phyloP scores from a whole-genome alignment of 306 rosid species.

The Rosa lucieae region DNA sequence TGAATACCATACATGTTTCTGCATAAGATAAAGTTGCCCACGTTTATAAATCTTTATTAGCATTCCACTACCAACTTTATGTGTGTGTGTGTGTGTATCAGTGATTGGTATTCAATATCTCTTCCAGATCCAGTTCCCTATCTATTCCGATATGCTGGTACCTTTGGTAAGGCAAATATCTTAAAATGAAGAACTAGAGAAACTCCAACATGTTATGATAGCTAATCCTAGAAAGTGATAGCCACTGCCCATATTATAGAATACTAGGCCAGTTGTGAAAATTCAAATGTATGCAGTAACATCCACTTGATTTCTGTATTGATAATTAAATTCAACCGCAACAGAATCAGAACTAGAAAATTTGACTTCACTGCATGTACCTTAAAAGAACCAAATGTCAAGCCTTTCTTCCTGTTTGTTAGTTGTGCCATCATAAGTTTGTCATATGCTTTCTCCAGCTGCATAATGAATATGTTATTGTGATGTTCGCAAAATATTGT shows the following conservation, averaged over 20 bases:
- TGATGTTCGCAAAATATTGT: neutral
- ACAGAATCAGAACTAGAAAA: constrained; percentile 1
- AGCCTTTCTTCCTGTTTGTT: constrained; percentile 85
- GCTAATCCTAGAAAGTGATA: neutral
- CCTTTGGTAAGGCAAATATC: neutral
- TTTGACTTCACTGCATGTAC: constrained; percentile 33
- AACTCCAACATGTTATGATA: neutral
- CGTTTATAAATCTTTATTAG: neutral
- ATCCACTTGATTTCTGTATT: neutral
- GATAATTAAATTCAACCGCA: neutral
- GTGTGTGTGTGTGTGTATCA: neutral
- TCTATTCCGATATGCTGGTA: neutral
- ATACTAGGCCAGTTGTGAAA: neutral
- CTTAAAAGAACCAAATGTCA: constrained; percentile 85
- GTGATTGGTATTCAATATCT: neutral
- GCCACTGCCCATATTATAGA: neutral
- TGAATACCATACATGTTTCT: neutral
- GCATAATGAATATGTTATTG: constrained; percentile 3
- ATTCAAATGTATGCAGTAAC: neutral
- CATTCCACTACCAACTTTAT: neutral
- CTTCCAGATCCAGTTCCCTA: neutral
- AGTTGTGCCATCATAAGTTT: constrained; percentile 95
- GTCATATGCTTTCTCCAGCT: constrained; percentile 96
- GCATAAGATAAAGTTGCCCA: neutral
- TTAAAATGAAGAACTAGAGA: neutral